Base-by-base conservation (phyloP, 805 yeast species). In the Saccharomycopsis babjevae region DNA sequence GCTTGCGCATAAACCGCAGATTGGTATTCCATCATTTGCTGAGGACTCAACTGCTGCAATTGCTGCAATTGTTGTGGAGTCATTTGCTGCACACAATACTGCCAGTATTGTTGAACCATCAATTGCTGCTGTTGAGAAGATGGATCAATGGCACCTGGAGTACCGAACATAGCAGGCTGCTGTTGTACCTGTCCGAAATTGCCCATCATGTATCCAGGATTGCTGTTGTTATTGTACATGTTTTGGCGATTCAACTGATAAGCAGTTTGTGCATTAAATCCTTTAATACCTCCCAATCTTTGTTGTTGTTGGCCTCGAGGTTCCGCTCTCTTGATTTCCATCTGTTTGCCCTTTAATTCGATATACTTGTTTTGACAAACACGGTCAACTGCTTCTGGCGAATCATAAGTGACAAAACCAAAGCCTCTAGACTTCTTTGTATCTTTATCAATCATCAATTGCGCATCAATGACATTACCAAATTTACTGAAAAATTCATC, bases 391-490 rank as follows among this genome's bases (percentile, higher is more conserved):
- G 97, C 97, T 55, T 87, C 92, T 25, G 96, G 96, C 20, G 96
- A 83, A 70, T 93, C 98, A 74, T 88, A 93, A 15, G 99, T 93
- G 65, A 93, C 91, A 73, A 93, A 93, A 1, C 99, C 99, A 73
- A 91, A 93, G 30, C 99, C 99, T 76, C 98, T 83, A 1, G 97
- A 90, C 70, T 96, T 83, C 62, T 98, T 97, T 3, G 97, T 89
- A 72, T 92, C 97, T 74, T 93, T 94, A 73, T 93, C 97, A 67
- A 93, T 82, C 99, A 93, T 93, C 67, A 93, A 81, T 75, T 92
- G 97, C 57, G 97, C 96, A 74, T 94, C 98, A 68, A 93, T 88
- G 62, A 93, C 92, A 50, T 84, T 83, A 67, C 97, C 98, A 73
- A 86, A 93, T 73, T 86, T 86, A 60, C 88, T 82, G 70, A 93